Evolutionary conservation across 169 alveolate genomes (phyloP).

Genomic region (Babesia sp.): DNA sequence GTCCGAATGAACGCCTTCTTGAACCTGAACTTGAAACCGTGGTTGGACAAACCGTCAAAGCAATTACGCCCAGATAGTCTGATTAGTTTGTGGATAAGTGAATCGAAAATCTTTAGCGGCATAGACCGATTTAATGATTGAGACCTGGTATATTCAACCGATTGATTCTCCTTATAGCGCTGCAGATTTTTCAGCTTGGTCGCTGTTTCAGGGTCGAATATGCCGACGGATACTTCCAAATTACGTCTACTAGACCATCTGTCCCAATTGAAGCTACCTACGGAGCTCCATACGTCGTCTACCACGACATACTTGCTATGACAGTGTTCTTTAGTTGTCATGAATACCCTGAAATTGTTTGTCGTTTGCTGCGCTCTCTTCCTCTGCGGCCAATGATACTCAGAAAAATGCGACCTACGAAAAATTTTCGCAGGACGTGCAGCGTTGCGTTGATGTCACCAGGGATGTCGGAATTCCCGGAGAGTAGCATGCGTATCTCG

Average conservation of each 20-base stretch:
- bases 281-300: constrained; percentile 75
- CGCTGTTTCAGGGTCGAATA: constrained; percentile 65
- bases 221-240: constrained; percentile 70
- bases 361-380: constrained; percentile 25
- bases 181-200: constrained; percentile 43
- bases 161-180: constrained; percentile 27
- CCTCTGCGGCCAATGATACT: constrained; percentile 13
- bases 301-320: constrained; percentile 73
- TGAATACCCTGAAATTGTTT: constrained; percentile 62
- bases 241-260: constrained; percentile 75
- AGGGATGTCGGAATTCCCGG: constrained; percentile 81
- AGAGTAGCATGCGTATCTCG: constrained; percentile 71
- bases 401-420: constrained; percentile 23
- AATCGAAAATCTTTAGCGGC: constrained; percentile 51
- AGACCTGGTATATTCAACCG: constrained; percentile 48
- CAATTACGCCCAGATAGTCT: constrained; percentile 47
- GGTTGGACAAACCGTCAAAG: constrained; percentile 61
- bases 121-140: constrained; percentile 30
- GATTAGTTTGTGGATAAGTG: constrained; percentile 31
- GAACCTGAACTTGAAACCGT: constrained; percentile 52
- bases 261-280: constrained; percentile 78
- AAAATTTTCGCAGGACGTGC: constrained; percentile 73
- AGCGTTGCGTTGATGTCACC: constrained; percentile 81
- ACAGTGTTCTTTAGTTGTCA: constrained; percentile 72
- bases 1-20: constrained; percentile 64